Evolutionary conservation across 441 rosid genomes (phyloP), one percentile per base, ranked within the genome.

Genomic region (Pelargonium fulgidum): DNA sequence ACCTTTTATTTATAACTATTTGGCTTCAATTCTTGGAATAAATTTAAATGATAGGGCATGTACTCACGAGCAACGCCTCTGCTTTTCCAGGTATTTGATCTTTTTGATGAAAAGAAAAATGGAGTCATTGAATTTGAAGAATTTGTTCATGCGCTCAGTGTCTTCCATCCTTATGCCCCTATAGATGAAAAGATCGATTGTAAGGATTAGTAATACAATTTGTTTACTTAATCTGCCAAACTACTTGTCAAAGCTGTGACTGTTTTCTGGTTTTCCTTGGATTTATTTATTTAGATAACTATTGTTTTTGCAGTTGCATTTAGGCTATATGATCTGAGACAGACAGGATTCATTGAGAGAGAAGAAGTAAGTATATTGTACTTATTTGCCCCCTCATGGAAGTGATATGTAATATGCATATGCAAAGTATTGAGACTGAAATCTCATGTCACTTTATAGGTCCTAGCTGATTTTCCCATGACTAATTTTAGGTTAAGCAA

Each of bases 41-140:
- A 50, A 1, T 52, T 41, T 24, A 13, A 48, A 5, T 58, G 4
- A 58, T 8, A 58, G 13, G 13, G 12, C 24, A 24, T 20, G 29
- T 20, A 24, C 67, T 4, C 44, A 22, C 16, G 39, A 45, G 2
- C 16, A 54, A 20, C 2, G 36, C 14, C 36, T 11, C 14, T 69
- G 11, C 2, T 69, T 41, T 45, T 54, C 56, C 19, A 93, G 96
- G 86, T 93, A 71, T 93, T 90, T 80, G 78, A 85, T 85, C 81
- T 86, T 77, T 93, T 90, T 65, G 97, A 91, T 75, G 89, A 85
- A 72, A 90, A 88, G 83, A 82, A 75, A 79, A 87, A 89, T 65
- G 98, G 91, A 0, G 97, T 88, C 11, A 93, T 93, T 68, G 97
- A 91, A 72, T 91, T 93, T 73, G 97, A 85, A 14, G 98, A 90